Evolutionary conservation across 2,329 filamentous ascomycete species (phyloP), one percentile per base, ranked within the genome.

Genomic region (Stachybotrys elegans): DNA sequence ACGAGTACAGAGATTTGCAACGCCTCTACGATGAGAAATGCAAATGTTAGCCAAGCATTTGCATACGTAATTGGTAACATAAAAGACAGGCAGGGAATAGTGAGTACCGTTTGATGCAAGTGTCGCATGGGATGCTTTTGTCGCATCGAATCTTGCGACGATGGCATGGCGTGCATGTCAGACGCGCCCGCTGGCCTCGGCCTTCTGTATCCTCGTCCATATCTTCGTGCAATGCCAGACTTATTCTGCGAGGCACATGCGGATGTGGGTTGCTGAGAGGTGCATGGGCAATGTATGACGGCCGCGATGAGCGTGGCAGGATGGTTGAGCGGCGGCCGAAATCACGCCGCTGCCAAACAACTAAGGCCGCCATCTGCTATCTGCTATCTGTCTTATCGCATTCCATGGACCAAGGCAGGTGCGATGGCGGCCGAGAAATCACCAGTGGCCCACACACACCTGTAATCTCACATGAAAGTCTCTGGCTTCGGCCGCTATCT

Each of bases 81-180:
- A n/a, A n/a, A n/a, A n/a, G n/a, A n/a, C n/a, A n/a, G n/a, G n/a
- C n/a, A n/a, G n/a, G n/a, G n/a, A n/a, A n/a, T n/a, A n/a, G n/a
- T n/a, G n/a, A n/a, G 6, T 37, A 37, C 35, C 35, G 35, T 21
- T 19, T 37, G 35, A 21, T 37, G 17, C 35, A 37, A 19, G 35
- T 37, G 13, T 37, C 35, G 17, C 35, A 37, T 21, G 35, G 35
- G 20, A 21, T 37, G 35, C 21, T 37, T 19, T 37, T 37, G 35
- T 37, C 35, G 19, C 35, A 37, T 19, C 21, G 19, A 19, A 37
- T 37, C 14, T 37, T 37, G 17, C 35, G 35, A 19, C 35, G 35
- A 21, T 37, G 35, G 35, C 35, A 37, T 19, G 35, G 35, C 9
- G 35, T 21, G 14, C 35, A 37, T 16, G 35, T 37, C 17, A 37